Base-by-base conservation (phyloP, 2,329 filamentous ascomycete species). In the Cercospora sojina region DNA sequence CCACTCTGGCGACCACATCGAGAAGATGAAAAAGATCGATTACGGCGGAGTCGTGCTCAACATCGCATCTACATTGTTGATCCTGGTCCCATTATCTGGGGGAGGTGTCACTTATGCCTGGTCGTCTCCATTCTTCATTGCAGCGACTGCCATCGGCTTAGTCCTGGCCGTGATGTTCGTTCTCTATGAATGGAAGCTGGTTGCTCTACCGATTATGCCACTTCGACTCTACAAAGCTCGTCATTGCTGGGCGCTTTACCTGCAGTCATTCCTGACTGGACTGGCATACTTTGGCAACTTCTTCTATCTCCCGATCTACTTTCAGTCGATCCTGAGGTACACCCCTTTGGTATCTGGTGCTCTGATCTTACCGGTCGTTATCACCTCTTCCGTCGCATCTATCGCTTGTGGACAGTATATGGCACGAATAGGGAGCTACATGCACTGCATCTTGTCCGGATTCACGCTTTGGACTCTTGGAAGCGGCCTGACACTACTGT, bases 31-130 rank as follows among this genome's bases (percentile, higher is more conserved):
- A 56, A 85, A 84, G 49, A 86, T 90, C 63, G 88, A 90, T 73
- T 88, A 84, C 69, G 82, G 78, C 27, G 88, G 88, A 1, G 79
- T 87, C 0, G 64, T 88, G 9, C 80, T 83, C 3, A 84, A 83
- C 4, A 85, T 85, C 0, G 77, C 83, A 6, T 86, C 83, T 0
- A 83, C 88, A 25, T 83, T 90, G 8, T 80, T 89, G 10, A 70
- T 90, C 1, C 79, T 90, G 20, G 87, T 90, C 49, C 88, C 88
- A 0, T 83, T 90, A 10, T 88, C 87, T 2, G 87, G 86, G 13
- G 86, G 85, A 64, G 74, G 74, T 2, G 67, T 70, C 53, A 66
- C 62, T 20, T 86, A 85, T 1, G 81, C 79, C 3, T 87, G 85
- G 85, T 72, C 80, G 27, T 86, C 83, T 12, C 79, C 86, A 0